Percentiles rank a stretch among this genome's conserved stretches.
phyloP scores from a whole-genome alignment of 2,329 filamentous ascomycete genomes.

The Blumeriella jaapii region DNA sequence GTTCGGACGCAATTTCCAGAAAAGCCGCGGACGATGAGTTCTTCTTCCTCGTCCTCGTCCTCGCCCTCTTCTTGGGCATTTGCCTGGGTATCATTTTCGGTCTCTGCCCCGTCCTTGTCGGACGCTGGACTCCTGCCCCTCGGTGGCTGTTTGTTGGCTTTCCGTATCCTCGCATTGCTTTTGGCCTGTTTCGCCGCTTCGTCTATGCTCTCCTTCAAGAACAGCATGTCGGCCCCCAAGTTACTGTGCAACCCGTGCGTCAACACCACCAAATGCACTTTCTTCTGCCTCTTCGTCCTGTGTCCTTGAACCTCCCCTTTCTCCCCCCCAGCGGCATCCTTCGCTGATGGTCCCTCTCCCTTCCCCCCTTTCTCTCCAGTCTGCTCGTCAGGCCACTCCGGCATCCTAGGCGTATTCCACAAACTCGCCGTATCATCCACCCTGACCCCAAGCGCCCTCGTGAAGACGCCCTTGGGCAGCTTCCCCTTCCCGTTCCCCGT shows the following conservation, averaged over 20 bases:
- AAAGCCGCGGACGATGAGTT: conserved; percentile 84
- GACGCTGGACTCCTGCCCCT: conserved; percentile 6
- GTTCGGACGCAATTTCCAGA: conserved; percentile 83
- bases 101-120: conserved; percentile 10
- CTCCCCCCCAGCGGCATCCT: conserved; percentile 11
- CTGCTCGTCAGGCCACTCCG: conserved; percentile 40
- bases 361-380: conserved; percentile 16
- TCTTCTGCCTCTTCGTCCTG: conserved; percentile 50
- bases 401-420: conserved; percentile 86
- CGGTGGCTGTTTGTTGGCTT: conserved; percentile 36
- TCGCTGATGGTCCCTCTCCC: conserved; percentile 19
- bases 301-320: conserved; percentile 14
- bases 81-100: conserved; percentile 11
- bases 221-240: conserved; percentile 90
- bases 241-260: conserved; percentile 96
- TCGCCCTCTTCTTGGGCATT: conserved; percentile 20
- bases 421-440: conserved; percentile 82
- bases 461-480: conserved; percentile 69
- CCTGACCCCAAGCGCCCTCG: conserved; percentile 62
- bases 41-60: conserved; percentile 60
- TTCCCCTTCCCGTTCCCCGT: conserved; percentile 39
- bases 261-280: conserved; percentile 79
- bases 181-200: conserved; percentile 64
- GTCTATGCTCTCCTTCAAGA: conserved; percentile 94
- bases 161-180: conserved; percentile 52